Evolutionary conservation across 2,329 filamentous ascomycete genomes (phyloP).

Genomic region (Hirsutella thompsonii): DNA sequence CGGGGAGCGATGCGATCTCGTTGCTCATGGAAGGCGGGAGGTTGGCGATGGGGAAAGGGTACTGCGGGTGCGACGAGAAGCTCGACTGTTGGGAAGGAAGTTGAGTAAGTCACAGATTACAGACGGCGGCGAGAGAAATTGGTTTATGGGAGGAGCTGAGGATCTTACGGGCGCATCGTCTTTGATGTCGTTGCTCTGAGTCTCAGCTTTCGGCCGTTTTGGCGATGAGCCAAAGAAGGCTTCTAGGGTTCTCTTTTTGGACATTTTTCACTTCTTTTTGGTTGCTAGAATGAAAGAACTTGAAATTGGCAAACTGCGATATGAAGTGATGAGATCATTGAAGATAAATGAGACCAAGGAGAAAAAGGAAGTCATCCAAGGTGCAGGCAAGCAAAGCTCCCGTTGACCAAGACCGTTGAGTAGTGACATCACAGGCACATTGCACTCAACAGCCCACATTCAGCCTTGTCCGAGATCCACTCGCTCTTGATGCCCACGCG

Average conservation of each 20-base stretch:
- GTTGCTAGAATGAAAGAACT: neutral
- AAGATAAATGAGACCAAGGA: neutral
- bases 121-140: neutral
- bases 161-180: slow-evolving; percentile 2
- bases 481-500: too few relatives aligned
- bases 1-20: slow-evolving; percentile 32
- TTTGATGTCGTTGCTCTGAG: slow-evolving; percentile 1
- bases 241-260: slow-evolving; percentile 45
- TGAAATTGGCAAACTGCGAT: neutral
- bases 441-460: too few relatives aligned
- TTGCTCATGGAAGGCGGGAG: slow-evolving; percentile 25
- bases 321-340: neutral
- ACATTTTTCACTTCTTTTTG: slow-evolving; percentile 2
- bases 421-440: slow-evolving; percentile 10
- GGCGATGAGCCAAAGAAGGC: slow-evolving; percentile 42
- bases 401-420: neutral
- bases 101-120: too few relatives aligned
- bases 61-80: slow-evolving; percentile 26
- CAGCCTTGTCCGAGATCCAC: too few relatives aligned
- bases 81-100: neutral
- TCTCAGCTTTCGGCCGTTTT: slow-evolving; percentile 12
- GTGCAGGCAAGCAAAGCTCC: too few relatives aligned
- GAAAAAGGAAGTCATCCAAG: too few relatives aligned
- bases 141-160: neutral
- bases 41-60: slow-evolving; percentile 36